Evolutionary conservation across 2,329 filamentous ascomycete genomes (phyloP).

Genomic region (Neopestalotiopsis sp.): DNA sequence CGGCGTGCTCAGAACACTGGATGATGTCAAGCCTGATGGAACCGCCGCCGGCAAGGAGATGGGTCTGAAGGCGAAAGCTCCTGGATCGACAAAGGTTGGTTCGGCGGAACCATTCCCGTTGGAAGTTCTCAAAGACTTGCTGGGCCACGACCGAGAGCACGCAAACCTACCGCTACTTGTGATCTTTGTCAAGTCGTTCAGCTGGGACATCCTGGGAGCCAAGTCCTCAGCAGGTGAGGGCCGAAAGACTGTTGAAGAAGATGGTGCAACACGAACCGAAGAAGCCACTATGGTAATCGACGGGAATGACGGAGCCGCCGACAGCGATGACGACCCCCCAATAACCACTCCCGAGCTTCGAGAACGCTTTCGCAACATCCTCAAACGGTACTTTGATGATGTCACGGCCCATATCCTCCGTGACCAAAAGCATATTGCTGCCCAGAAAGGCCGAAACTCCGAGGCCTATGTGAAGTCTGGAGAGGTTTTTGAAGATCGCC

Average conservation of each 20-base stretch:
- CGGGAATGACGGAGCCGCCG: conserved; percentile 50
- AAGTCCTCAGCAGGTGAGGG: conserved; percentile 74
- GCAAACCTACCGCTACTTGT: conserved; percentile 89
- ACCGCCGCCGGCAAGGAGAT: conserved; percentile 69
- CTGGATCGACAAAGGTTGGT: conserved; percentile 62
- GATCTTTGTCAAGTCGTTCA: conserved; percentile 93
- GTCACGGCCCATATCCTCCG: conserved; percentile 86
- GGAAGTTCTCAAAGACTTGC: conserved; percentile 95
- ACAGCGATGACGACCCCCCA: conserved; percentile 67
- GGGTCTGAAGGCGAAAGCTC: conserved; percentile 60
- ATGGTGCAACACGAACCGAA: conserved; percentile 67
- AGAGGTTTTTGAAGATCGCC: conserved; percentile 96
- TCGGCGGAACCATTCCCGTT: conserved; percentile 91
- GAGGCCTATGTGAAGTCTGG: conserved; percentile 98
- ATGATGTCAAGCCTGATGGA: conserved; percentile 69
- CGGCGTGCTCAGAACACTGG: conserved; percentile 81
- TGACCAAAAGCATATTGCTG: conserved; percentile 88
- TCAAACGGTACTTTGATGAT: conserved; percentile 90
- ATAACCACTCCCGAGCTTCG: conserved; percentile 79
- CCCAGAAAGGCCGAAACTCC: conserved; percentile 90
- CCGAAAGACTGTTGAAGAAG: conserved; percentile 83
- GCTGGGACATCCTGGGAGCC: conserved; percentile 91
- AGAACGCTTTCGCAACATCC: conserved; percentile 82
- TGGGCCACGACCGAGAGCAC: conserved; percentile 93
- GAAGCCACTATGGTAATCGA: conserved; percentile 56